Evolutionary conservation across 2,329 filamentous ascomycete genomes (phyloP).

Genomic region (Sporothrix sp.): DNA sequence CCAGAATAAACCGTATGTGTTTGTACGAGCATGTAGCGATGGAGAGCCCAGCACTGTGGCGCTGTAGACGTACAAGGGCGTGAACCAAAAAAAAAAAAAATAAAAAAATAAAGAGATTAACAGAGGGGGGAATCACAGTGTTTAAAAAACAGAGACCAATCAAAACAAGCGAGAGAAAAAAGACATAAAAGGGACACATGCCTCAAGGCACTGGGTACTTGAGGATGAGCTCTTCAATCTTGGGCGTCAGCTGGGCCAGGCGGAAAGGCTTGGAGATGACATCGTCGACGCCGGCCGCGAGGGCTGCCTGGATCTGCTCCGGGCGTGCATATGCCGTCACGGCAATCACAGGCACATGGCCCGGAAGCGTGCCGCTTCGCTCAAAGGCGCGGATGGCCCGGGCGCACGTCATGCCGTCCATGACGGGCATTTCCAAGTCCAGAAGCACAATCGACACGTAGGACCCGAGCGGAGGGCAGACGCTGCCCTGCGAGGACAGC

Average conservation of each 20-base stretch:
- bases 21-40: too few species aligned
- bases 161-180: too few species aligned
- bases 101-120: too few species aligned
- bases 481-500: not conserved
- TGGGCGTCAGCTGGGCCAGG: slow-evolving; percentile 59
- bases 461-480: slow-evolving; percentile 21
- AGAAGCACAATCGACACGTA: slow-evolving; percentile 62
- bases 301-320: slow-evolving; percentile 63
- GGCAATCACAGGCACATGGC: slow-evolving; percentile 69
- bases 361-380: slow-evolving; percentile 46
- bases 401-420: slow-evolving; percentile 71
- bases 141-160: too few species aligned
- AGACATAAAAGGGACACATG: too few species aligned
- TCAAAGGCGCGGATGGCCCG: slow-evolving; percentile 60
- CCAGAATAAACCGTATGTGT: too few species aligned
- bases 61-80: too few species aligned
- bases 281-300: slow-evolving; percentile 65
- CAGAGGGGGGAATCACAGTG: too few species aligned
- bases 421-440: slow-evolving; percentile 74
- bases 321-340: slow-evolving; percentile 72
- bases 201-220: slow-evolving; percentile 24
- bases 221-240: slow-evolving; percentile 49
- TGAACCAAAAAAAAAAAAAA: too few species aligned
- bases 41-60: too few species aligned
- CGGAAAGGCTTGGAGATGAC: slow-evolving; percentile 73